phyloP scores from a whole-genome alignment of 805 yeast genomes.

The Metschnikowia cubensis region DNA sequence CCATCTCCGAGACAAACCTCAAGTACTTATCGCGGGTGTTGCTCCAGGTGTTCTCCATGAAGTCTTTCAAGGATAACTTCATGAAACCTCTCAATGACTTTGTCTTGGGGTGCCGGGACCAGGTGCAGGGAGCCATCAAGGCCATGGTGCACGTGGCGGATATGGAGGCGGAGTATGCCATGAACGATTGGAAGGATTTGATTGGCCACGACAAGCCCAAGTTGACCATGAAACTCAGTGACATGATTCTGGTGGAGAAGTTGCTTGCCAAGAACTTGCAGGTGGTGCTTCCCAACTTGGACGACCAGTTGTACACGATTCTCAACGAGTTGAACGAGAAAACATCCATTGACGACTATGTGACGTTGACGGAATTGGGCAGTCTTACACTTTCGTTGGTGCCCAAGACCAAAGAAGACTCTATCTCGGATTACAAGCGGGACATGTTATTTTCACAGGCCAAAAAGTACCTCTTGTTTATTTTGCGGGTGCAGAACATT shows the following conservation, averaged over 20 bases:
- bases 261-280: constrained; percentile 41
- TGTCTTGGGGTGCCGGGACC: constrained; percentile 48
- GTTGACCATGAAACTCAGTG: constrained; percentile 41
- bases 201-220: constrained; percentile 44
- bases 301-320: constrained; percentile 51
- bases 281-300: constrained; percentile 43
- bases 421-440: constrained; percentile 51
- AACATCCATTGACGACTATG: constrained; percentile 35
- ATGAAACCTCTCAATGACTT: constrained; percentile 79
- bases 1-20: constrained; percentile 46
- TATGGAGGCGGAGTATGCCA: constrained; percentile 55
- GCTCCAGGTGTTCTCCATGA: constrained; percentile 63
- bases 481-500: constrained; percentile 67
- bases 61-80: constrained; percentile 66
- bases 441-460: constrained; percentile 66
- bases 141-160: constrained; percentile 51
- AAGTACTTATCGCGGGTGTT: constrained; percentile 54
- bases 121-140: constrained; percentile 43
- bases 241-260: constrained; percentile 44
- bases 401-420: constrained; percentile 43
- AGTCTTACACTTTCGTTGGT: constrained; percentile 55
- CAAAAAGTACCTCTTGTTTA: constrained; percentile 75
- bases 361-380: constrained; percentile 51
- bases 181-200: constrained; percentile 68
- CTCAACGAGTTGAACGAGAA: constrained; percentile 40